Evolutionary conservation across 768 basidiomycete species (phyloP).

Genomic region (Lactifluus echinatus): DNA sequence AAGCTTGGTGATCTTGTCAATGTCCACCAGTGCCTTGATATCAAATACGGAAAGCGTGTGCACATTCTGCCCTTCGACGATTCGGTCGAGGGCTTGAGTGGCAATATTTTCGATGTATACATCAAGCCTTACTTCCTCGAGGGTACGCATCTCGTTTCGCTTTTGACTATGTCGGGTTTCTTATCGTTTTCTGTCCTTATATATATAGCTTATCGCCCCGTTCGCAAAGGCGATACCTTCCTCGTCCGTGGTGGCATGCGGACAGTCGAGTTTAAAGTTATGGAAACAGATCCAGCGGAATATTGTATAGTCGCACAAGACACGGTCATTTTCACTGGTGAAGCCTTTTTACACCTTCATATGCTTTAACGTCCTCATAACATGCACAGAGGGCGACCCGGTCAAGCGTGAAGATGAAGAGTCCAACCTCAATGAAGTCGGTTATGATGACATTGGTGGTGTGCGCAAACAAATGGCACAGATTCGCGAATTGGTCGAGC

Average conservation of each 20-base stretch:
- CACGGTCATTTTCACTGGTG: conserved; percentile 91
- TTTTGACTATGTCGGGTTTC: background rate
- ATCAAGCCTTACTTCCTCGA: conserved; percentile 99
- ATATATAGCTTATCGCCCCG: conserved; percentile 69
- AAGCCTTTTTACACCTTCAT: conserved; percentile 17
- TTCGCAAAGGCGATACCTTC: conserved; percentile 98
- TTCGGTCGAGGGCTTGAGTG: conserved; percentile 94
- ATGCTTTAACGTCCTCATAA: conserved; percentile 3
- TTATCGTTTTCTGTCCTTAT: background rate
- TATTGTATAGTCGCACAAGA: conserved; percentile 99
- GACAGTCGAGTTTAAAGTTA: conserved; percentile 98
- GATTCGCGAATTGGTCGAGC: conserved; percentile 97
- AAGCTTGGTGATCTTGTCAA: conserved; percentile 96
- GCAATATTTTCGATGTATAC: conserved; percentile 98
- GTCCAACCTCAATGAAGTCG: conserved; percentile 90
- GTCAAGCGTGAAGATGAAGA: conserved; percentile 99
- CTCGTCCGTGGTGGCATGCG: conserved; percentile 97
- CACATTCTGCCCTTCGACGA: conserved; percentile 98
- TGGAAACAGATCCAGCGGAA: conserved; percentile 96
- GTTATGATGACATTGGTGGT: conserved; percentile 98
- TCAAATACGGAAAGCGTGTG: conserved; percentile 98
- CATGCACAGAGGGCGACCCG: conserved; percentile 81
- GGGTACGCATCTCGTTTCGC: conserved; percentile 37
- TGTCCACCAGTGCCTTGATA: conserved; percentile 92
- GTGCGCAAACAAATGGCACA: conserved; percentile 99